These are phyloP conservation scores for Hibiscus tridactylites DNA, from an alignment of 345 rosid genomes.

Conservation along the genomic window DNA sequence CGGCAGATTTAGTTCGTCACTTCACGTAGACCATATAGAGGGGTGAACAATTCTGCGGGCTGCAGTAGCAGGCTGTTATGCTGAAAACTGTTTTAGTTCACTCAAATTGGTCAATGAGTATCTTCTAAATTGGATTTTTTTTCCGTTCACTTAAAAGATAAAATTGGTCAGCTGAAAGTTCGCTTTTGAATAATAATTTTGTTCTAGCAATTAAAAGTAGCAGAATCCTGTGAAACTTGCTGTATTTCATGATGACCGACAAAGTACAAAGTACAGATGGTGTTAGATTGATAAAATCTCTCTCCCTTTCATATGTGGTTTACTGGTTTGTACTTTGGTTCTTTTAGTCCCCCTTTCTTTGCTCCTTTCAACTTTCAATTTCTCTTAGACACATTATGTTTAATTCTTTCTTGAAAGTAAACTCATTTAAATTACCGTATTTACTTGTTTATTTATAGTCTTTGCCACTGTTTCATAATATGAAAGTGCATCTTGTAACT, in stretches of 20 bases:
- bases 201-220: background rate
- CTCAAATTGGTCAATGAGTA: background rate
- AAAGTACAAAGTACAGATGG: background rate
- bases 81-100: background rate
- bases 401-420: background rate
- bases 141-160: background rate
- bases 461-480: background rate
- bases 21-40: background rate
- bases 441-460: background rate
- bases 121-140: background rate
- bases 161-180: background rate
- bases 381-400: background rate
- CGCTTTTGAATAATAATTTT: background rate
- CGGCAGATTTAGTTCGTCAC: background rate
- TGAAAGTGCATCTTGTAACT: constrained; percentile 5
- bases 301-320: background rate
- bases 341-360: background rate
- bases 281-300: background rate
- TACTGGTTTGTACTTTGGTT: background rate
- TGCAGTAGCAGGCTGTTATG: background rate
- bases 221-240: background rate
- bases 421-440: background rate
- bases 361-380: background rate
- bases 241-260: background rate
- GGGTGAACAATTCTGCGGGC: background rate